These are phyloP conservation scores for Butyriboletus loyo DNA, from an alignment of 768 basidiomycete genomes.

Conservation along the genomic window DNA sequence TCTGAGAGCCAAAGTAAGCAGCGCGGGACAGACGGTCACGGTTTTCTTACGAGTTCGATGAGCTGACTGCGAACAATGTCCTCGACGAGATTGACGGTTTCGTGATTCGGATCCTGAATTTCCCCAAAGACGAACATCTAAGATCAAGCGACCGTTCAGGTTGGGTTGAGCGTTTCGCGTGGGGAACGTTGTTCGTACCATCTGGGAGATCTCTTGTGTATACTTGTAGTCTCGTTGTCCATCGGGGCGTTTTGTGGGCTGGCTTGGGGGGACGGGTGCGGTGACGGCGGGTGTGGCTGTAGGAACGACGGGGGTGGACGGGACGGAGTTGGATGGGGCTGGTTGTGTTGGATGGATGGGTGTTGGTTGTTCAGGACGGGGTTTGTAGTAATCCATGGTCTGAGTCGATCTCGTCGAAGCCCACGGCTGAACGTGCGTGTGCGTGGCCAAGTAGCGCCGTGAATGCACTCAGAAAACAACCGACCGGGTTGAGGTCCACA, in stretches of 20 bases:
- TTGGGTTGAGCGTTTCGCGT: not conserved
- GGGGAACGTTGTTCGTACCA: slow-evolving; percentile 47
- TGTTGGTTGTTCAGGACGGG: slow-evolving; percentile 20
- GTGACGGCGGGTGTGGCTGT: slow-evolving; percentile 2
- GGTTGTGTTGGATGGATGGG: slow-evolving; percentile 14
- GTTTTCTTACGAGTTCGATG: slow-evolving; percentile 68
- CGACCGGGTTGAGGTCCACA: too few relatives aligned
- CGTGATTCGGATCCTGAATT: slow-evolving; percentile 83
- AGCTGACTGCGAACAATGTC: slow-evolving; percentile 90
- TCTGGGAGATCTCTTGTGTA: slow-evolving; percentile 88
- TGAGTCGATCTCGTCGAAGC: too few relatives aligned
- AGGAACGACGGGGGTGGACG: slow-evolving; percentile 21
- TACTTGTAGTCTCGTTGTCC: slow-evolving; percentile 76
- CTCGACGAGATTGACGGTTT: slow-evolving; percentile 92
- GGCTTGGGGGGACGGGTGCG: slow-evolving; percentile 4
- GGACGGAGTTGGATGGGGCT: slow-evolving; percentile 12
- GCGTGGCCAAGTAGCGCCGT: too few relatives aligned
- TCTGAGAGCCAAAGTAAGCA: slow-evolving; percentile 41
- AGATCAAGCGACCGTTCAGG: not conserved
- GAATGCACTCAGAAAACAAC: too few relatives aligned
- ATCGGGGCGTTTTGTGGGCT: slow-evolving; percentile 18
- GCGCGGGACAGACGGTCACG: not conserved
- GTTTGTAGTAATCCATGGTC: slow-evolving; percentile 32
- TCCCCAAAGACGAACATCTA: slow-evolving; percentile 98
- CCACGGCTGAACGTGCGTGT: too few relatives aligned